These are phyloP conservation scores for Candida glaebosa DNA, from an alignment of 805 yeast species.

Conservation along the genomic window DNA sequence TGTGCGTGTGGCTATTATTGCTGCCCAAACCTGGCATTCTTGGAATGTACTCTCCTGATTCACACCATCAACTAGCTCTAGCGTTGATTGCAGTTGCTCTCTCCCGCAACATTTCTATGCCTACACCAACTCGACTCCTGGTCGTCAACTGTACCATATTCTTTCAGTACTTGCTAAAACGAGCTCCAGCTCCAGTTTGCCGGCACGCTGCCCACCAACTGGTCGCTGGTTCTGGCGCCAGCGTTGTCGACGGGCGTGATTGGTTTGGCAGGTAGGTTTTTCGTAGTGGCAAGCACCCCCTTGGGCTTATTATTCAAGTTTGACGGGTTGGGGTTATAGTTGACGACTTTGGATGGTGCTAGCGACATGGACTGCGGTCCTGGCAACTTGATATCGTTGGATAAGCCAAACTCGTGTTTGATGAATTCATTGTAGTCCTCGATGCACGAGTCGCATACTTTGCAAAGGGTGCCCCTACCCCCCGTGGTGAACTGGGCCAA, in stretches of 20 bases:
- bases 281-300: no score
- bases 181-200: conserved; percentile 83
- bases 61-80: no score
- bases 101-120: no score
- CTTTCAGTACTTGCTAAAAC: conserved; percentile 46
- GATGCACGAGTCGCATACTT: conserved; percentile 69
- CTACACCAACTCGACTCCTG: no score
- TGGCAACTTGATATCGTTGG: not conserved
- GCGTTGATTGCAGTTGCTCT: no score
- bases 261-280: not conserved
- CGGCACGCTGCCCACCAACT: conserved; percentile 49
- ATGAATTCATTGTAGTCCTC: conserved; percentile 54
- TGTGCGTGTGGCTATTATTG: no score
- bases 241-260: not conserved
- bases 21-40: no score
- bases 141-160: no score
- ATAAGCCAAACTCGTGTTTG: conserved; percentile 36
- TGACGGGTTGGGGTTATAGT: not conserved
- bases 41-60: no score
- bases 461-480: conserved; percentile 60
- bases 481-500: conserved; percentile 65
- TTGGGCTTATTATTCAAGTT: not conserved
- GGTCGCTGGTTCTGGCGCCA: conserved; percentile 32
- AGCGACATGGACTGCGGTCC: not conserved
- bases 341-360: not conserved